Evolutionary conservation across 2,329 filamentous ascomycete species (phyloP).

Genomic region (Botrytis fabae): DNA sequence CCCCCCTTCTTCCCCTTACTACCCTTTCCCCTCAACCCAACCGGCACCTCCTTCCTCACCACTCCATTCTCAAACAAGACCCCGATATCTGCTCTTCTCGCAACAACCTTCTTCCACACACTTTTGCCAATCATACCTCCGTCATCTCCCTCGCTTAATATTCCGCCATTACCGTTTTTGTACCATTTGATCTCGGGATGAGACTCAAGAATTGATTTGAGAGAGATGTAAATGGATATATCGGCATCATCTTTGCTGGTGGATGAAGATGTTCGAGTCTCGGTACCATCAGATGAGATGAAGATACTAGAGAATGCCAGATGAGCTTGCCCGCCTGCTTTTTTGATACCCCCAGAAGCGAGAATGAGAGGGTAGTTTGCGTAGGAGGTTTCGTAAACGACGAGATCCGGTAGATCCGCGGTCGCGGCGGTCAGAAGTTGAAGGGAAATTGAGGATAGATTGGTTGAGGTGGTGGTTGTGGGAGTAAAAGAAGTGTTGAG

Average conservation of each 20-base stretch:
- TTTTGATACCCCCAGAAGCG: conserved; percentile 45
- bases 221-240: conserved; percentile 47
- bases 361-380: conserved; percentile 48
- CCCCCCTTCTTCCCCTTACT: conserved; percentile 42
- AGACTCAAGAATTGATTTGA: conserved; percentile 42
- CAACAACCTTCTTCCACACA: conserved; percentile 47
- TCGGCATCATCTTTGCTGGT: conserved; percentile 40
- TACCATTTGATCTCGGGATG: conserved; percentile 43
- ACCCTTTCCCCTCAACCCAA: conserved; percentile 46
- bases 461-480: conserved; percentile 28
- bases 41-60: conserved; percentile 47
- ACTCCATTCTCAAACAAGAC: conserved; percentile 47
- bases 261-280: conserved; percentile 34
- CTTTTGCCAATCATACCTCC: conserved; percentile 39
- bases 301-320: conserved; percentile 40
- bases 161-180: conserved; percentile 42
- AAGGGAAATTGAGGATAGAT: conserved; percentile 33
- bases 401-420: conserved; percentile 45
- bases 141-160: conserved; percentile 41
- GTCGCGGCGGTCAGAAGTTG: conserved; percentile 41
- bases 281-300: conserved; percentile 38
- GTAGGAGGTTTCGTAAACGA: conserved; percentile 50
- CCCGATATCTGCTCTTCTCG: conserved; percentile 46
- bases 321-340: conserved; percentile 44
- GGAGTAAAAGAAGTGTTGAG: conserved; percentile 34